Evolutionary conservation across 129 eudicot genomes (phyloP), one percentile per base, ranked within the genome.

Genomic region (Ambrosia artemisiifolia): DNA sequence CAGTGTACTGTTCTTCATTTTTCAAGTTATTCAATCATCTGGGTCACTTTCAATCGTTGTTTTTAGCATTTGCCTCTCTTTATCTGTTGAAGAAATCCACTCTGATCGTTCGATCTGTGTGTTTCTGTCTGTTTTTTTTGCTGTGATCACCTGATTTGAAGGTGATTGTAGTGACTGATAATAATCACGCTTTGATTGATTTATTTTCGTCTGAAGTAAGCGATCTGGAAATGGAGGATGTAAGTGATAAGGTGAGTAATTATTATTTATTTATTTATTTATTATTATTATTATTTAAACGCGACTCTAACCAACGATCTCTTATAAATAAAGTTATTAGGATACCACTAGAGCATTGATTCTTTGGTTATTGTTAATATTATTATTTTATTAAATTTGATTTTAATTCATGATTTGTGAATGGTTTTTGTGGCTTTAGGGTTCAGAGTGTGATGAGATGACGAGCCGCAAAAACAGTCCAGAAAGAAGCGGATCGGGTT

Each of bases 241-340:
- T 78, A 35, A 79, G 86, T 67, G 90, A 93, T 47, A 93, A 85
- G 82, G 98, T 93, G 44, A 80, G 95, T 82, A 81, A 81, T 91
- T 34, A 24, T 24, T 18, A n/a, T n/a, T n/a, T n/a, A n/a, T n/a
- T n/a, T n/a, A n/a, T n/a, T n/a, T n/a, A n/a, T n/a, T n/a, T n/a
- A 13, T 5, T 38, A 30, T 2, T 49, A 2, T 48, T n/a, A 11
- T 88, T 72, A 24, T 24, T 24, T 24, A 24, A 24, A 24, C 28
- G 28, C 0, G 28, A 24, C 28, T 24, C 28, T 24, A 24, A 24
- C 1, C 28, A 1, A 1, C 28, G 28, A 24, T 24, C 1, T 24
- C 28, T 24, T 24, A 24, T 24, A 24, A 24, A 24, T 24, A 24
- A 24, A 24, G 28, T 24, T 1, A 24, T 24, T 24, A 24, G 28